These are phyloP conservation scores for Nidularia sp. DNA, from an alignment of 768 basidiomycete genomes.

Conservation along the genomic window DNA sequence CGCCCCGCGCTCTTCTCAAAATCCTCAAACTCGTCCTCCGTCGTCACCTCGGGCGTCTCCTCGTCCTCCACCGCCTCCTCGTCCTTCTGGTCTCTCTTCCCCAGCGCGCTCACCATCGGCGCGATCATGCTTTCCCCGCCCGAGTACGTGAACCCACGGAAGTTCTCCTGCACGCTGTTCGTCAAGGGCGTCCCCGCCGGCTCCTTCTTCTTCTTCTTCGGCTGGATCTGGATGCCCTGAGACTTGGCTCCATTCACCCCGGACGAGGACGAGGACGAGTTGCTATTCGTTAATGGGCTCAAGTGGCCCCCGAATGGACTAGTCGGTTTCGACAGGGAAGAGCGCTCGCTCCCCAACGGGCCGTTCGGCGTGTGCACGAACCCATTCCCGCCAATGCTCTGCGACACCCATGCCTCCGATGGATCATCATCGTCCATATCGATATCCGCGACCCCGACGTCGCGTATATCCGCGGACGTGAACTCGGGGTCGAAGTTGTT, in stretches of 20 bases:
- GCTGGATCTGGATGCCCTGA: conserved; percentile 52
- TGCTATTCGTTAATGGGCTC: conserved; percentile 14
- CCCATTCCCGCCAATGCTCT: conserved; percentile 33
- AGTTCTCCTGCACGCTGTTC: conserved; percentile 93
- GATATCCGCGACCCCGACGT: conserved; percentile 56
- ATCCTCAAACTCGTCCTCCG: conserved; percentile 79
- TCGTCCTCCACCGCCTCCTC: conserved; percentile 53
- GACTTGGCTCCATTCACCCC: conserved; percentile 4
- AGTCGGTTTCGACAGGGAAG: conserved; percentile 10
- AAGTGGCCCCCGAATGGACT: conserved; percentile 10
- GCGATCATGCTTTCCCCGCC: conserved; percentile 65
- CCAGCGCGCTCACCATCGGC: conserved; percentile 32
- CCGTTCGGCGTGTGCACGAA: conserved; percentile 67
- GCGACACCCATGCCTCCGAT: conserved; percentile 64
- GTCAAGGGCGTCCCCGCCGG: conserved; percentile 70
- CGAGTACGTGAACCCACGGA: conserved; percentile 89
- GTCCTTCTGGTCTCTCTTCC: conserved; percentile 47
- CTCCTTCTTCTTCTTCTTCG: conserved; percentile 40
- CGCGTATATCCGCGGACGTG: conserved; percentile 84
- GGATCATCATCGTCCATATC: conserved; percentile 62
- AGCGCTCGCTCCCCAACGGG: conserved; percentile 62
- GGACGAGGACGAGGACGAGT: conserved; percentile 3
- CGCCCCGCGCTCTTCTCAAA: conserved; percentile 60
- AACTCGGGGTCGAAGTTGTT: conserved; percentile 98
- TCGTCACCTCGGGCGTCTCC: conserved; percentile 43